Evolutionary conservation across 805 yeast genomes (phyloP).

Genomic region (Starmerella apicola): DNA sequence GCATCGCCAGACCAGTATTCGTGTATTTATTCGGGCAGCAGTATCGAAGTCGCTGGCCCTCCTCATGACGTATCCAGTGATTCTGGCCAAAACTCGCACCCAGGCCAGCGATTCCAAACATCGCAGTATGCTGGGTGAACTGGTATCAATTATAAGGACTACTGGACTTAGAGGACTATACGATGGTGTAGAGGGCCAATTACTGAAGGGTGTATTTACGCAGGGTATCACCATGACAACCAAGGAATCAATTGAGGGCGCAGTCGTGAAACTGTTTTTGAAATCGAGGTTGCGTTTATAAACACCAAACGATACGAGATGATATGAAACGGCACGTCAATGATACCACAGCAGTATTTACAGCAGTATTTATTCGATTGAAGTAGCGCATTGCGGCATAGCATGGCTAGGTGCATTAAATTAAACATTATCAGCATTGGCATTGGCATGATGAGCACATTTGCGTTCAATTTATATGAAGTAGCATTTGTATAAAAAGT

Average conservation of each 20-base stretch:
- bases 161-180: slow-evolving; percentile 73
- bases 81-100: slow-evolving; percentile 57
- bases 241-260: slow-evolving; percentile 27
- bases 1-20: slow-evolving; percentile 26
- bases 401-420: no score
- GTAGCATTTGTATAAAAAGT: no score
- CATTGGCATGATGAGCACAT: no score
- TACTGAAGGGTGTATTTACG: slow-evolving; percentile 26
- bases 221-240: slow-evolving; percentile 30
- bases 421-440: no score
- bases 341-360: no score
- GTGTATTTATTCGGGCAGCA: slow-evolving; percentile 56
- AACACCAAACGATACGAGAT: no score
- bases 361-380: no score
- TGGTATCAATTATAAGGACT: slow-evolving; percentile 41
- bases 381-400: no score
- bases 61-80: slow-evolving; percentile 61
- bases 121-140: slow-evolving; percentile 1
- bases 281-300: no score
- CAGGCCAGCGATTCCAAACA: slow-evolving; percentile 31
- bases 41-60: slow-evolving; percentile 56
- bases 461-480: no score
- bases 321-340: no score
- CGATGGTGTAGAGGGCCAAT: slow-evolving; percentile 42
- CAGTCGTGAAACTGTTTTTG: slow-evolving; percentile 9